These are phyloP conservation scores for Hortiboletus flavorubellus DNA, from an alignment of 768 basidiomycete species.

Conservation along the genomic window DNA sequence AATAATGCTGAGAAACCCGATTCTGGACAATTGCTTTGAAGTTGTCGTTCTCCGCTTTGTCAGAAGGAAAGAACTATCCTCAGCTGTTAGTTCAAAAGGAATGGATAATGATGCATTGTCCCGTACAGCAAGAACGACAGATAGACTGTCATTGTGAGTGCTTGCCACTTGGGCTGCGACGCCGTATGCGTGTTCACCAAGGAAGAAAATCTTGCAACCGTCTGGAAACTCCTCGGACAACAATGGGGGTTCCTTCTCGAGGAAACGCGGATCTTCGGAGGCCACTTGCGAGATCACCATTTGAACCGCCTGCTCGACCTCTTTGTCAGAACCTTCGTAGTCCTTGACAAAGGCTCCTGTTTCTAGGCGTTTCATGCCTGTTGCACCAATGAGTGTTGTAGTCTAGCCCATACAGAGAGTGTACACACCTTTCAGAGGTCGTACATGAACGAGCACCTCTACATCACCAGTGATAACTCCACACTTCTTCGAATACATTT, in stretches of 20 bases:
- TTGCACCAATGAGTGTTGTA: neutral
- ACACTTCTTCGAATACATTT: slow-evolving; percentile 81
- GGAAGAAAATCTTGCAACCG: slow-evolving; percentile 91
- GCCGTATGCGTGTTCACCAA: slow-evolving; percentile 94
- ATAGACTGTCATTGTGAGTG: slow-evolving; percentile 65
- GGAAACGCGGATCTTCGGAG: slow-evolving; percentile 84
- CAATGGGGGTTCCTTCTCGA: slow-evolving; percentile 80
- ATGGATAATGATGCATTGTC: neutral
- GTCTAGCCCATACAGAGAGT: neutral
- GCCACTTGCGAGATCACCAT: slow-evolving; percentile 75
- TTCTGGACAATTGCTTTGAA: slow-evolving; percentile 67
- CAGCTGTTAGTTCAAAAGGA: slow-evolving; percentile 1
- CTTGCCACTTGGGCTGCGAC: slow-evolving; percentile 85
- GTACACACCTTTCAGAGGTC: slow-evolving; percentile 78
- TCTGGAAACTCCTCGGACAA: slow-evolving; percentile 87
- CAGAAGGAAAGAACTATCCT: slow-evolving; percentile 79
- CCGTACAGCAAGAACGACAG: slow-evolving; percentile 83
- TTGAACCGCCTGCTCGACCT: slow-evolving; percentile 84
- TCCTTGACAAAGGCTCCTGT: slow-evolving; percentile 93
- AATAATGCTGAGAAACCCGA: slow-evolving; percentile 56
- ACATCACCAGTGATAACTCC: slow-evolving; percentile 84
- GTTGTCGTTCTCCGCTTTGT: slow-evolving; percentile 71
- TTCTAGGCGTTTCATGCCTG: slow-evolving; percentile 88
- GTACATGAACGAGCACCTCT: slow-evolving; percentile 82
- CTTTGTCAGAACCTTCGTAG: slow-evolving; percentile 80